Evolutionary conservation across 1,284 basidiomycete species (phyloP), one percentile per base, ranked within the genome.

Genomic region (Irpex sp.): DNA sequence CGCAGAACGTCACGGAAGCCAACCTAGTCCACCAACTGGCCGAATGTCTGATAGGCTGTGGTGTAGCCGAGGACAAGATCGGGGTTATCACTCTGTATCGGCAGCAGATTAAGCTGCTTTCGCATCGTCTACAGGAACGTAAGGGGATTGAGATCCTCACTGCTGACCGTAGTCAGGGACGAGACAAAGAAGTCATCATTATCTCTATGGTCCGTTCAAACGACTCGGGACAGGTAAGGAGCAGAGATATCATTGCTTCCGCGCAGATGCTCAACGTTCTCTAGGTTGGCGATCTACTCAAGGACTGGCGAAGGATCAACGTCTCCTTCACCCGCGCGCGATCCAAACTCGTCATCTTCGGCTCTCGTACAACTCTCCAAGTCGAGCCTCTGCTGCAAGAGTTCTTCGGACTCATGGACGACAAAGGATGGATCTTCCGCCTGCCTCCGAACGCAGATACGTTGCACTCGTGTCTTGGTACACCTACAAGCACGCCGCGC

Each of bases 291-390:
- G 95, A 98, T 62, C 84, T 99, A 8, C 81, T 99, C 11, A 94
- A 92, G 69, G 97, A 98, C 74, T 97, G 95, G 92, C 82, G 97
- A 54, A 80, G 97, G 40, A 91, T 98, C 81, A 99, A 99, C 72
- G 97, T 99, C 38, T 93, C 94, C 2, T 93, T 99, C 73, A 99
- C 97, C 0, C 87, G 97, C 3, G 96, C 97, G 0, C 87, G 91
- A 61, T 86, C 87, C 47, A 98, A 98, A 77, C 79, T 99, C 3
- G 83, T 98, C 71, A 89, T 99, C 63, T 83, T 99, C 69, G 97
- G 97, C 15, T 93, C 92, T 1, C 81, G 88, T 40, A 82, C 77
- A 66, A 97, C 95, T 0, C 80, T 97, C 7, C 72, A 84, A 31
- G 70, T 74, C 19, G 82, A 85, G 0, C 80, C 89, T 2, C 74